Conservation (phyloP, 208 protist genomes). For the Porcisia hertigi region DNA sequence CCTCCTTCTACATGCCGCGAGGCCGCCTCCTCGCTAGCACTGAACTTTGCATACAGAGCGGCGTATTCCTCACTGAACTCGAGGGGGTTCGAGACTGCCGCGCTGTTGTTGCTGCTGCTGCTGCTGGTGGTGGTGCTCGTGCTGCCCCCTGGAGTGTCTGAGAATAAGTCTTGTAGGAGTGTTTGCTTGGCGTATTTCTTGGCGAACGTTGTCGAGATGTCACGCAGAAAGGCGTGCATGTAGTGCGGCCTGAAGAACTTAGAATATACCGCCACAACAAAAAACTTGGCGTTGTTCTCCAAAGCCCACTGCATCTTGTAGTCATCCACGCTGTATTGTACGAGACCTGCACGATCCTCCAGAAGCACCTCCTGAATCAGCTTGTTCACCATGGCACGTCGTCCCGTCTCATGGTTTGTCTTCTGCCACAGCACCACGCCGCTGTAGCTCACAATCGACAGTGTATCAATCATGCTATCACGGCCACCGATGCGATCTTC, state of each 20-base stretch:
- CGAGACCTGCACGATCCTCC: slow-evolving; percentile 88
- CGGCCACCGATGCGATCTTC: neutral
- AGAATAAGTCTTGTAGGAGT: slow-evolving; percentile 13
- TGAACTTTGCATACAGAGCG: slow-evolving; percentile 43
- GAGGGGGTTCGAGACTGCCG: slow-evolving; percentile 20
- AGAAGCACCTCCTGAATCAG: slow-evolving; percentile 94
- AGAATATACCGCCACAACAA: slow-evolving; percentile 93
- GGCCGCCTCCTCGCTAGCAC: slow-evolving; percentile 43
- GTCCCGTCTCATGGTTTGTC: slow-evolving; percentile 47
- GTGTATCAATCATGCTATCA: slow-evolving; percentile 93
- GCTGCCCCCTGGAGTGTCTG: neutral
- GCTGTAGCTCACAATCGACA: slow-evolving; percentile 93
- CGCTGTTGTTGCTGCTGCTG: slow-evolving; percentile 12
- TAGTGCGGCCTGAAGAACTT: slow-evolving; percentile 88
- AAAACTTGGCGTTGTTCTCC: slow-evolving; percentile 92
- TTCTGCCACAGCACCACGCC: slow-evolving; percentile 94
- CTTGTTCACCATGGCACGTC: slow-evolving; percentile 88
- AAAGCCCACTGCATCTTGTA: slow-evolving; percentile 93
- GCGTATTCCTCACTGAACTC: slow-evolving; percentile 65
- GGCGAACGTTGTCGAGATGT: slow-evolving; percentile 77
- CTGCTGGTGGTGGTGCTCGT: neutral
- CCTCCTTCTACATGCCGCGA: slow-evolving; percentile 29
- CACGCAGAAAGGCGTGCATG: slow-evolving; percentile 86
- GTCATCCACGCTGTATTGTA: slow-evolving; percentile 63
- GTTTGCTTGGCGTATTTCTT: slow-evolving; percentile 52